Base-by-base conservation (phyloP, 108 stramenopile genomes). In the Chaetoceros muelleri region DNA sequence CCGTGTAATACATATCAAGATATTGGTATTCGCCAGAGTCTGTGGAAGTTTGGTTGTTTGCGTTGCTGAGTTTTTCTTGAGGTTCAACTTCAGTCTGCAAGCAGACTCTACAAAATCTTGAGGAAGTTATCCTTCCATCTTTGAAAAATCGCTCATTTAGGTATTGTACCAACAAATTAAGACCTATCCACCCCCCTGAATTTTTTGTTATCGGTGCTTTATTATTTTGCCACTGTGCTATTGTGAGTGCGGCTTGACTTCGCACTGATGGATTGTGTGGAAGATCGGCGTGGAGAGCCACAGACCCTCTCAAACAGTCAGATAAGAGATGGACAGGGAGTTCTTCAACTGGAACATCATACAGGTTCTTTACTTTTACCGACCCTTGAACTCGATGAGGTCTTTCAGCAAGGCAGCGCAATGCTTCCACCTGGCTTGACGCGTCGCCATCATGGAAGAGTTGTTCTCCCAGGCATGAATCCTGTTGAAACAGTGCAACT, bases 141-240 rank as follows among this genome's bases (percentile, higher is more conserved):
- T 72, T 73, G 66, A 68, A 79, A 57, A 71, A 85, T 10, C 90
- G 69, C 53, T 92, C 90, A 29, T 75, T 75, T 63, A 87, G 85
- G 62, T 91, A 91, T 65, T 87, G 83, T 44, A 91, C 65, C 24
- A 91, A 61, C 1, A 91, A 56, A 50, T 85, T 75, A 17, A 87
- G 56, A 7, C 89, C 89, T 28, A 85, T 53, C 89, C 89, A 91
- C 20, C 79, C 83, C 0, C 79, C 67, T 19, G 69, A 62, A 63
- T 83, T 71, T 30, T 69, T 73, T 30, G 81, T 72, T 17, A 58
- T 61, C 48, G 85, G 90, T 25, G 83, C 90, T 61, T 91, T 85
- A 40, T 87, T 87, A 58, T 87, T 91, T 65, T 91, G 90, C 90
- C 90, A 91, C 53, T 91, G 90, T 19, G 79, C 90, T 44, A 91